Conservation (phyloP, 306 rosid species). For the Quercus robur region DNA sequence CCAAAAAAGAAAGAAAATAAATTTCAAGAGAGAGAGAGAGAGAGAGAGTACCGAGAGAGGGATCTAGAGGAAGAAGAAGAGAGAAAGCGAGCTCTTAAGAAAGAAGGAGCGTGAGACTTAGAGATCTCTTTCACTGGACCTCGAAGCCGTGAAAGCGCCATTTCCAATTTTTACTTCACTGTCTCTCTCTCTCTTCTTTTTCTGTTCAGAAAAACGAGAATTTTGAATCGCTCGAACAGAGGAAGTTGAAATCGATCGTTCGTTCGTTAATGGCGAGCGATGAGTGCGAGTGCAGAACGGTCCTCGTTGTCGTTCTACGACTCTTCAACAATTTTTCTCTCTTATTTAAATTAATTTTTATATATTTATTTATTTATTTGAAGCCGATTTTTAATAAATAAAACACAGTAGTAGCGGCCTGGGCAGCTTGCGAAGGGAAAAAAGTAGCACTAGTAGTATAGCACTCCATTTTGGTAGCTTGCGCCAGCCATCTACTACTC, state of each 20-base stretch:
- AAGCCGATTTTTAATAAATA: too few relatives aligned
- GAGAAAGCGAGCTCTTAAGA: conserved; percentile 54
- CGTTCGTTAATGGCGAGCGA: too few relatives aligned
- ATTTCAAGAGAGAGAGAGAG: background rate
- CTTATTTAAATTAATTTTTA: too few relatives aligned
- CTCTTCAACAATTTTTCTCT: background rate
- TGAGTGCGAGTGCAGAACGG: too few relatives aligned
- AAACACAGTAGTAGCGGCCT: too few relatives aligned
- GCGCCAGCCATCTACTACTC: too few relatives aligned
- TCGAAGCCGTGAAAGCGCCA: conserved; percentile 92
- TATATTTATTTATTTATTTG: too few relatives aligned
- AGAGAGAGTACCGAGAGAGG: conserved; percentile 43
- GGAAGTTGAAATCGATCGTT: too few relatives aligned
- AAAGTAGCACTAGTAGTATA: too few relatives aligned
- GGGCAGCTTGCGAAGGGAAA: too few relatives aligned
- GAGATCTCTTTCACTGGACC: conserved; percentile 50
- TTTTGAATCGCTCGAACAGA: background rate
- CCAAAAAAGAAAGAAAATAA: background rate
- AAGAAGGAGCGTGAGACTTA: conserved; percentile 49
- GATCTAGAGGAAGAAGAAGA: conserved; percentile 57
- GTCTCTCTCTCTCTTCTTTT: background rate
- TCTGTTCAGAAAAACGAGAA: background rate
- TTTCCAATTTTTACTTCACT: conserved; percentile 1
- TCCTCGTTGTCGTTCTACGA: too few relatives aligned
- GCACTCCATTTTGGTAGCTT: too few relatives aligned